These are phyloP conservation scores for Terfezia boudieri DNA, from an alignment of 495 filamentous ascomycete species.

Conservation along the genomic window DNA sequence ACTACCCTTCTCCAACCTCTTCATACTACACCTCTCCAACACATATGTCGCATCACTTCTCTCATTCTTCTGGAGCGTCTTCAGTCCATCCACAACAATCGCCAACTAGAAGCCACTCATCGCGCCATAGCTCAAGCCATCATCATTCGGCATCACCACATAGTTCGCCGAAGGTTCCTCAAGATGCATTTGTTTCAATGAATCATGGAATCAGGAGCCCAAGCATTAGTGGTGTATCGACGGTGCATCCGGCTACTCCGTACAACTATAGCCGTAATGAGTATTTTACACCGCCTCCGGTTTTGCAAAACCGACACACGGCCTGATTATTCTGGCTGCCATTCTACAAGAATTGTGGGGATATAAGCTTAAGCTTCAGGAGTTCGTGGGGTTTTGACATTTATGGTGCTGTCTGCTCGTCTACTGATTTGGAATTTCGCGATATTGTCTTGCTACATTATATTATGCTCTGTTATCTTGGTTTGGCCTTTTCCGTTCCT, in stretches of 20 bases:
- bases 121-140: not conserved
- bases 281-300: too few species aligned
- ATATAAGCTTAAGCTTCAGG: too few species aligned
- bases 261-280: too few species aligned
- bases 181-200: not conserved
- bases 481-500: too few species aligned
- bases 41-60: not conserved
- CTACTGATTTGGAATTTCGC: too few species aligned
- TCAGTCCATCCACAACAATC: not conserved
- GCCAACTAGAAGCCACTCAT: not conserved
- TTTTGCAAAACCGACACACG: too few species aligned
- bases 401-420: too few species aligned
- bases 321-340: too few species aligned
- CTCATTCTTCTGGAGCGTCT: not conserved
- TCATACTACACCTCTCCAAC: not conserved
- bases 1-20: not conserved
- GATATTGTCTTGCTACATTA: too few species aligned
- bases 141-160: not conserved
- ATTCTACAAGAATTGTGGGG: too few species aligned
- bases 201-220: not conserved
- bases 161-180: not conserved
- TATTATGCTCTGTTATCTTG: too few species aligned
- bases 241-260: not conserved
- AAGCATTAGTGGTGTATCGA: not conserved
- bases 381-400: too few species aligned